These are phyloP conservation scores for Mycena galopus DNA, from an alignment of 768 basidiomycete species.

Conservation along the genomic window DNA sequence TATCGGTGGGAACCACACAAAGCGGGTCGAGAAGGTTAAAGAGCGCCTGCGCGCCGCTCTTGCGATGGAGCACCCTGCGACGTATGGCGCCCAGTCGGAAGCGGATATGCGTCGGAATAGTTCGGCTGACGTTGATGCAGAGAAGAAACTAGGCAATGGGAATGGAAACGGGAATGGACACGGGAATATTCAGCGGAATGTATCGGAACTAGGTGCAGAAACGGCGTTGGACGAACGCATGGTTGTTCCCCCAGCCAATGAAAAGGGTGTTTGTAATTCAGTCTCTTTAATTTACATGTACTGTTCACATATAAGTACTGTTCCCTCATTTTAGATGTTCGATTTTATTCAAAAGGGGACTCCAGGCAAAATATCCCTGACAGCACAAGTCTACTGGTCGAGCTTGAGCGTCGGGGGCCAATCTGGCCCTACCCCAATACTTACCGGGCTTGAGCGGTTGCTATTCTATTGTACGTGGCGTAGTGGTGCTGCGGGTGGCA, in stretches of 20 bases:
- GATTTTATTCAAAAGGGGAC: no score
- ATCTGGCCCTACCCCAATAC: no score
- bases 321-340: no score
- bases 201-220: conserved; percentile 37
- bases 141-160: conserved; percentile 21
- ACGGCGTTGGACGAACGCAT: conserved; percentile 55
- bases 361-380: no score
- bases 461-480: no score
- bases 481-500: no score
- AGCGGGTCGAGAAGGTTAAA: conserved; percentile 74
- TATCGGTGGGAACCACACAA: conserved; percentile 77
- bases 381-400: no score
- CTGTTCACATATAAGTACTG: no score
- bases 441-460: no score
- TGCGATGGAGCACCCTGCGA: conserved; percentile 42
- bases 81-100: conserved; percentile 13
- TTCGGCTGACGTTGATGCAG: background rate
- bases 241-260: conserved; percentile 48
- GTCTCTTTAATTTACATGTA: background rate
- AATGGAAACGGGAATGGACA: no score
- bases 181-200: conserved; percentile 1
- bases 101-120: conserved; percentile 2
- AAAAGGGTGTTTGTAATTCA: conserved; percentile 36
- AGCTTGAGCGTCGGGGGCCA: no score
- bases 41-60: conserved; percentile 67